A percentile compares a stretch with the other conserved stretches of the same genome.
Conservation (phyloP, 83 land plant genomes). For the Larix sibirica region DNA sequence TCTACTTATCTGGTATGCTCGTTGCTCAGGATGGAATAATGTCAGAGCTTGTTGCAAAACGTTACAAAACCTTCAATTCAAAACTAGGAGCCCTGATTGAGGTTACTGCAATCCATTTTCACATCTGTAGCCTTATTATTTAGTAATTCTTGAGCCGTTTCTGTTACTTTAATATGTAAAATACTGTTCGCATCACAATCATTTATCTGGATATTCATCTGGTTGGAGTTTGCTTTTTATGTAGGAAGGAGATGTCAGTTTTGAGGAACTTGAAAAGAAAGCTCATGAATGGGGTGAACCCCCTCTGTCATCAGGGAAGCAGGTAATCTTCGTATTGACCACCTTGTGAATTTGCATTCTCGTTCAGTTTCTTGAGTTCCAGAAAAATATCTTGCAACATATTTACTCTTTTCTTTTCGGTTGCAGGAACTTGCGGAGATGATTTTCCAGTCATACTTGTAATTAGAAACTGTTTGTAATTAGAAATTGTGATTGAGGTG, state of each 20-base stretch:
- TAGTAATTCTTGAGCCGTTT: neutral
- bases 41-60: slow-evolving; percentile 73
- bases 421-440: slow-evolving; percentile 93
- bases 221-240: slow-evolving; percentile 1
- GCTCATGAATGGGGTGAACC: slow-evolving; percentile 89
- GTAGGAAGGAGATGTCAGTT: slow-evolving; percentile 83
- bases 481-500: neutral
- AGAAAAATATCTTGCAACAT: neutral
- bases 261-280: slow-evolving; percentile 80
- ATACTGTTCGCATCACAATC: neutral
- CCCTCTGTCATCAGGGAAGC: slow-evolving; percentile 80
- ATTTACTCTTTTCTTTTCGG: neutral
- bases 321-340: slow-evolving; percentile 38
- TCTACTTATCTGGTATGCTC: slow-evolving; percentile 7
- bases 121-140: neutral
- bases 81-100: slow-evolving; percentile 76
- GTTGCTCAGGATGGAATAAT: slow-evolving; percentile 69
- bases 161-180: neutral
- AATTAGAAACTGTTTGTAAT: neutral
- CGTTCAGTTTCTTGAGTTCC: neutral
- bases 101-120: slow-evolving; percentile 35
- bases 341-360: neutral
- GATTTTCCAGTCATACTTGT: slow-evolving; percentile 66
- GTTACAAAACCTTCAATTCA: slow-evolving; percentile 79
- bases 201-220: neutral